Evolutionary conservation across 208 protist genomes (phyloP).

Genomic region (Leishmania gerbilli): DNA sequence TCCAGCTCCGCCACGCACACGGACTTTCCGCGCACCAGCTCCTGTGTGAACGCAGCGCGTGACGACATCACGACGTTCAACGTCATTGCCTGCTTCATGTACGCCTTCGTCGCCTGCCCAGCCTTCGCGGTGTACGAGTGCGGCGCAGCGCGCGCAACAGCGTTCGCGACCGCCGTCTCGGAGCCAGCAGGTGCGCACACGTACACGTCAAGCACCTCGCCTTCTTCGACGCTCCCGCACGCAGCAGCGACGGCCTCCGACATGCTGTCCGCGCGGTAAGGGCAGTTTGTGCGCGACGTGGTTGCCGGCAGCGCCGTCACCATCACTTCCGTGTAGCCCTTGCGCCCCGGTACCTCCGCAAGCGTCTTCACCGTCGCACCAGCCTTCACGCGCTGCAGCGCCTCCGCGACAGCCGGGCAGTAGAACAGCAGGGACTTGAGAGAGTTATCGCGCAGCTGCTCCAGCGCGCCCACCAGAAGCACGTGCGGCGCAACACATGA

Average conservation of each 20-base stretch:
- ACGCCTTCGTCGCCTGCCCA: constrained; percentile 34
- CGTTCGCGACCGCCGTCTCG: constrained; percentile 47
- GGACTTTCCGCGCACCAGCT: constrained; percentile 29
- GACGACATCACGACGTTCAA: constrained; percentile 58
- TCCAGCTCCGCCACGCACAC: constrained; percentile 43
- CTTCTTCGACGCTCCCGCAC: constrained; percentile 19
- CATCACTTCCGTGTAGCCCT: constrained; percentile 39
- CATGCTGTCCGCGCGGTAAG: constrained; percentile 66
- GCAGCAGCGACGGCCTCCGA: constrained; percentile 36
- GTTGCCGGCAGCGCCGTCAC: constrained; percentile 50
- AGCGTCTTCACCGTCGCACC: constrained; percentile 38
- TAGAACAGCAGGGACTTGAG: constrained; percentile 55
- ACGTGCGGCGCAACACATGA: constrained; percentile 35
- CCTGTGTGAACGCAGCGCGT: constrained; percentile 39
- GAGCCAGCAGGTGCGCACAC: constrained; percentile 42
- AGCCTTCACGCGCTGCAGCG: constrained; percentile 39
- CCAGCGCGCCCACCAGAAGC: constrained; percentile 58
- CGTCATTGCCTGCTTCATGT: constrained; percentile 24
- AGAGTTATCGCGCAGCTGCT: constrained; percentile 41
- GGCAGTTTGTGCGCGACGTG: constrained; percentile 71
- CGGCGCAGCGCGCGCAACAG: constrained; percentile 46
- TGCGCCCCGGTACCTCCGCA: constrained; percentile 16
- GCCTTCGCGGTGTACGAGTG: constrained; percentile 60
- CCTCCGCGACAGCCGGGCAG: constrained; percentile 57
- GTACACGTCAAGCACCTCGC: constrained; percentile 55